These are phyloP conservation scores for Lipomyces mesembrius DNA, from an alignment of 805 yeast genomes.

Conservation along the genomic window DNA sequence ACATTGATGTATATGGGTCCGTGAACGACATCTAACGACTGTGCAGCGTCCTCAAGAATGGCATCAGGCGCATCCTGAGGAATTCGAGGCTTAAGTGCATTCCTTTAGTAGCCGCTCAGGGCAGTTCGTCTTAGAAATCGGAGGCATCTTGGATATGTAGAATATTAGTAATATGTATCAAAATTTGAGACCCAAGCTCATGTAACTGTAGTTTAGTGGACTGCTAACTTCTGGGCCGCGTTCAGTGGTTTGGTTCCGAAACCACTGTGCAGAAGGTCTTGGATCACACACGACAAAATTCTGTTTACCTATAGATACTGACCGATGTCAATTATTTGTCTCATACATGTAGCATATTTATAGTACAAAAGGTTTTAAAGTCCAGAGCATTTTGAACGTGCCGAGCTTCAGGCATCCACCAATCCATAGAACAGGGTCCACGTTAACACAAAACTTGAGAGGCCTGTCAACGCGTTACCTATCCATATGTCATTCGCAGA, in stretches of 20 bases:
- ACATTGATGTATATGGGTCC: not conserved
- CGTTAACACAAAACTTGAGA: slow-evolving; percentile 59
- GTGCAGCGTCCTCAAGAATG: slow-evolving; percentile 34
- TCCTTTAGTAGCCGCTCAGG: not conserved
- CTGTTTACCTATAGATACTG: not conserved
- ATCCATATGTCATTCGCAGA: slow-evolving; percentile 51
- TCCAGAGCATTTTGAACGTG: not conserved
- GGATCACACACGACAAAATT: too few relatives aligned
- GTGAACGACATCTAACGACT: not conserved
- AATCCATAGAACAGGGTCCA: slow-evolving; percentile 56
- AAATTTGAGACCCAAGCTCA: not conserved
- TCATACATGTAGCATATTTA: too few relatives aligned
- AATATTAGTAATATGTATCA: too few relatives aligned
- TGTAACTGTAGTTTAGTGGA: not conserved
- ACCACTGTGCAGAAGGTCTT: too few relatives aligned
- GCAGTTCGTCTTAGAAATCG: not conserved
- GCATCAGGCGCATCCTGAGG: slow-evolving; percentile 39
- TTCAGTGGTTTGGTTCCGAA: too few relatives aligned
- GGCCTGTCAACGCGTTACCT: slow-evolving; percentile 53
- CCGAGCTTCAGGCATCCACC: slow-evolving; percentile 27
- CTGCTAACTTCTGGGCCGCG: not conserved
- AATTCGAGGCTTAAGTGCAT: slow-evolving; percentile 25
- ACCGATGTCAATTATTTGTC: not conserved
- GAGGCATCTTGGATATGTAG: too few relatives aligned
- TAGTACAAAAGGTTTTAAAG: too few relatives aligned